These are phyloP conservation scores for Achaetomium macrosporum DNA, from an alignment of 2,329 filamentous ascomycete species.

Conservation along the genomic window DNA sequence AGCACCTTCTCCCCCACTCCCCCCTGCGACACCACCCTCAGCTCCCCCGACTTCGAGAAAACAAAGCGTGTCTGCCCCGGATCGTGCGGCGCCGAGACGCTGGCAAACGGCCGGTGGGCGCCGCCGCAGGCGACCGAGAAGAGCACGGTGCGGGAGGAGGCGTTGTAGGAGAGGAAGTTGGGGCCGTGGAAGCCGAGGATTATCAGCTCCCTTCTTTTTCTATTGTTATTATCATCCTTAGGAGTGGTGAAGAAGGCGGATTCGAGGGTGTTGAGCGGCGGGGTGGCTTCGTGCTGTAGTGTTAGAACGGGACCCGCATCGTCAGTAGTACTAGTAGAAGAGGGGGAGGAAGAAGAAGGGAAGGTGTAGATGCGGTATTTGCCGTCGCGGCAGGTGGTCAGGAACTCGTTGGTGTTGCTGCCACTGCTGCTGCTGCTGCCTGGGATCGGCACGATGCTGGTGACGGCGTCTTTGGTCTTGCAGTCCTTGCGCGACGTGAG, in stretches of 20 bases:
- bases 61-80: slow-evolving; percentile 46
- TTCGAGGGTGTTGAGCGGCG: slow-evolving; percentile 72
- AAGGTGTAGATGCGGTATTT: slow-evolving; percentile 59
- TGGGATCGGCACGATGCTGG: slow-evolving; percentile 52
- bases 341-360: slow-evolving; percentile 18
- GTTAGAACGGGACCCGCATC: slow-evolving; percentile 26
- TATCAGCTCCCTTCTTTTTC: slow-evolving; percentile 48
- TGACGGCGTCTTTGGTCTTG: slow-evolving; percentile 59
- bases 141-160: slow-evolving; percentile 62
- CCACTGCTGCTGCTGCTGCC: slow-evolving; percentile 19
- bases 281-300: slow-evolving; percentile 60
- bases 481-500: slow-evolving; percentile 33
- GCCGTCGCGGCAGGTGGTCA: slow-evolving; percentile 73
- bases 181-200: slow-evolving; percentile 78
- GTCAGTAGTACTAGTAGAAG: too few species aligned
- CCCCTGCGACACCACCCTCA: slow-evolving; percentile 20
- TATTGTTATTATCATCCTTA: slow-evolving; percentile 22
- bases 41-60: slow-evolving; percentile 55
- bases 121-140: slow-evolving; percentile 76
- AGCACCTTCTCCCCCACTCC: slow-evolving; percentile 42
- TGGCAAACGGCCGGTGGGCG: slow-evolving; percentile 71
- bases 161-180: slow-evolving; percentile 76
- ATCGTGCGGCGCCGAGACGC: slow-evolving; percentile 17
- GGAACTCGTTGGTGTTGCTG: slow-evolving; percentile 41
- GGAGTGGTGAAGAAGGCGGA: slow-evolving; percentile 52